Conservation (phyloP, 108 stramenopile genomes). For the Nitzschia sp. region DNA sequence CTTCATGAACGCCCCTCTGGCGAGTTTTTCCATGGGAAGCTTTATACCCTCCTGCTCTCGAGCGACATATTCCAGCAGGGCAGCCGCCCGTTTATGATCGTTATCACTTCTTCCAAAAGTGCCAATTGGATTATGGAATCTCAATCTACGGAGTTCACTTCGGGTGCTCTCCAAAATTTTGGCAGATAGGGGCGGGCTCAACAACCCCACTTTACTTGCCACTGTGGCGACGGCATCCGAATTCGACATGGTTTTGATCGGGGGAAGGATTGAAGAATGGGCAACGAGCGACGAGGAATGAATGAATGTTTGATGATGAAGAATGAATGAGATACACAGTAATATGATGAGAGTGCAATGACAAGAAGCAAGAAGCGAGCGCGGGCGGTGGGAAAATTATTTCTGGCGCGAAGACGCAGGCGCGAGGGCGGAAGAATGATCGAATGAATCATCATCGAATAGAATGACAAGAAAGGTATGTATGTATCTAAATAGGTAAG, state of each 20-base stretch:
- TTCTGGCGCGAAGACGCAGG: too few relatives aligned
- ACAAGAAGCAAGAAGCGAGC: too few relatives aligned
- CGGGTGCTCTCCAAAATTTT: constrained; percentile 18
- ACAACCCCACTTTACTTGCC: constrained; percentile 13
- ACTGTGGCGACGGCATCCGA: constrained; percentile 18
- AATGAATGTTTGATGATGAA: too few relatives aligned
- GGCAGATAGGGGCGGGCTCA: neutral
- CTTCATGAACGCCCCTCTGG: constrained; percentile 35
- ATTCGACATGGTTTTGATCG: constrained; percentile 14
- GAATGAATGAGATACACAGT: too few relatives aligned
- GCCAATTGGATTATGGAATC: constrained; percentile 21
- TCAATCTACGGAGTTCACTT: constrained; percentile 26
- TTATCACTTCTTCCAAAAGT: constrained; percentile 37
- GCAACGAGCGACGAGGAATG: too few relatives aligned
- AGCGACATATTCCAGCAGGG: constrained; percentile 36
- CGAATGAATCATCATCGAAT: too few relatives aligned
- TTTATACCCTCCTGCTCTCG: constrained; percentile 19
- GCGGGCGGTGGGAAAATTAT: too few relatives aligned
- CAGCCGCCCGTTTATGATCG: constrained; percentile 29
- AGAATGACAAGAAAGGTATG: too few relatives aligned
- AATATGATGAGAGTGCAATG: too few relatives aligned
- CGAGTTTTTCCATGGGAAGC: constrained; percentile 28
- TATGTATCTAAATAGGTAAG: too few relatives aligned
- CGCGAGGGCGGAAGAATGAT: too few relatives aligned
- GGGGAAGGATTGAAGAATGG: too few relatives aligned